These are phyloP conservation scores for Macadamia tetraphylla DNA, from an alignment of 164 flowering plant genomes.

Conservation along the genomic window DNA sequence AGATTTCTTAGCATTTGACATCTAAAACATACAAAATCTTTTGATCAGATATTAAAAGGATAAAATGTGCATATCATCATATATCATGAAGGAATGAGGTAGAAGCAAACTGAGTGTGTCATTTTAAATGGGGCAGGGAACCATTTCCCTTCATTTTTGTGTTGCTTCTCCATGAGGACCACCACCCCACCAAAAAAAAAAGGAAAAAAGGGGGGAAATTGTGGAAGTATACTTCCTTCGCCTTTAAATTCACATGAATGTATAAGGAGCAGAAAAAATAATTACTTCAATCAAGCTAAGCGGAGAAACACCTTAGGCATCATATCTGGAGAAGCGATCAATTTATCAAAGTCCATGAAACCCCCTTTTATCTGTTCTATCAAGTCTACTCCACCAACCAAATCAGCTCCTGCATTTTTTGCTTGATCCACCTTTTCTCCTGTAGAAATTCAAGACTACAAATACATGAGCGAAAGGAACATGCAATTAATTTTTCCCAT, in stretches of 20 bases:
- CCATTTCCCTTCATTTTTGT: background rate
- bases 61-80: background rate
- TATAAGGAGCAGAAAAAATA: background rate
- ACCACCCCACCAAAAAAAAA: background rate
- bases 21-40: too few relatives aligned
- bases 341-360: conserved; percentile 92
- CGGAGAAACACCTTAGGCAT: conserved; percentile 79
- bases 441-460: conserved; percentile 20
- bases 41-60: background rate
- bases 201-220: background rate
- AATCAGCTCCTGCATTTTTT: conserved; percentile 91
- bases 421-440: conserved; percentile 98
- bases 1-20: background rate
- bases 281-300: conserved; percentile 3
- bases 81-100: background rate
- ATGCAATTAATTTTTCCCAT: background rate
- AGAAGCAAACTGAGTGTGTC: background rate
- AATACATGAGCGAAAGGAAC: conserved; percentile 8
- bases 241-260: background rate
- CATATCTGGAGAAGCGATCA: conserved; percentile 98
- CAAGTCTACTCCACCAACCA: conserved; percentile 94
- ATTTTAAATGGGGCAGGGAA: background rate
- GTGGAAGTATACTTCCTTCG: background rate
- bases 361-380: conserved; percentile 86
- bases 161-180: background rate